Evolutionary conservation across 106 monocot genomes (phyloP).

Genomic region (Apostasia shenzhenica): DNA sequence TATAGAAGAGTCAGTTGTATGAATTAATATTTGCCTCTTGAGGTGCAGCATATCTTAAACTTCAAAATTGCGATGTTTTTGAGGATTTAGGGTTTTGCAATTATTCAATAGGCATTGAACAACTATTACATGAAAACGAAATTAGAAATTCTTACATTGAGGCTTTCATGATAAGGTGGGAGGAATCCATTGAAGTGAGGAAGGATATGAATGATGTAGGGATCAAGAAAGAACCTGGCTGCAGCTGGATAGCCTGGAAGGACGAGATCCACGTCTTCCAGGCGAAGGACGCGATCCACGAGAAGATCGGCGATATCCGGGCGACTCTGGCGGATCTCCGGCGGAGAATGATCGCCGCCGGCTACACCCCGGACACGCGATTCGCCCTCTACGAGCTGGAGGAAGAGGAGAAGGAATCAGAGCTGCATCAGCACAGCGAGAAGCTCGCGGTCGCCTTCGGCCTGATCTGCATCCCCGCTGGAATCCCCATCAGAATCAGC

Average conservation of each 20-base stretch:
- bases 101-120: neutral
- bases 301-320: constrained; percentile 56
- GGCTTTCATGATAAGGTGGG: constrained; percentile 42
- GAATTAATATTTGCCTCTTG: too few species aligned
- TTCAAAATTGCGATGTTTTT: too few species aligned
- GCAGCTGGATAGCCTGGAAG: constrained; percentile 94
- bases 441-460: constrained; percentile 91
- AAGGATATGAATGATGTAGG: constrained; percentile 78
- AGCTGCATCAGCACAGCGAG: constrained; percentile 86
- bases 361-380: constrained; percentile 70
- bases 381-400: constrained; percentile 74
- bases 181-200: constrained; percentile 67
- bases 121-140: neutral
- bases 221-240: constrained; percentile 82
- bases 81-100: too few species aligned
- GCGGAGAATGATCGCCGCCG: constrained; percentile 63
- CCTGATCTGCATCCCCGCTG: constrained; percentile 60
- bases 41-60: too few species aligned
- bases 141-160: neutral
- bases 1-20: too few species aligned
- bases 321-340: constrained; percentile 40
- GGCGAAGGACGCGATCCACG: constrained; percentile 66
- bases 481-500: constrained; percentile 69
- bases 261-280: constrained; percentile 77
- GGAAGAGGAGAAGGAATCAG: constrained; percentile 90